Percentiles rank a stretch among this genome's conserved stretches.
Evolutionary conservation across 2,329 filamentous ascomycete genomes (phyloP).

Genomic region (Reticulascus tulasneorum): DNA sequence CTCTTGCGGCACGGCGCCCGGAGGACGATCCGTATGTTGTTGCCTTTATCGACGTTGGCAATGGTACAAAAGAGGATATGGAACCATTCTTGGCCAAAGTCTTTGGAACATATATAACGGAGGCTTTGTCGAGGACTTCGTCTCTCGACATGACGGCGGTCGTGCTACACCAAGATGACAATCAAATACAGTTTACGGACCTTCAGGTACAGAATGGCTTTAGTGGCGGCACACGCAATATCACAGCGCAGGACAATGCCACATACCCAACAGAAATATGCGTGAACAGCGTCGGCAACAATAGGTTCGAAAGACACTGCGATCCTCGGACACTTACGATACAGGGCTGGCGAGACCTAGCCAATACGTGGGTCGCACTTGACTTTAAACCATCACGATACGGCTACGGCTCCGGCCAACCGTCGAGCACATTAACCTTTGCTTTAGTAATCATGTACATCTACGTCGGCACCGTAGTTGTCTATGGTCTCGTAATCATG

Average conservation of each 20-base stretch:
- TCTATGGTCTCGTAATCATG: not conserved
- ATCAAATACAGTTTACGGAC: not conserved
- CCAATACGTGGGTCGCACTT: not conserved
- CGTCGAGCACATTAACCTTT: not conserved
- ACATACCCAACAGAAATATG: not conserved
- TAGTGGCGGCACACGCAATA: not conserved
- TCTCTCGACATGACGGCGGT: not conserved
- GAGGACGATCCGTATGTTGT: not conserved
- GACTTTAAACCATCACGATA: not conserved
- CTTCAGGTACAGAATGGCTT: conserved; percentile 4
- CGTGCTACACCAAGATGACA: not conserved
- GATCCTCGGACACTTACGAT: not conserved
- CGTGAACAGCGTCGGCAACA: not conserved
- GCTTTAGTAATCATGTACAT: not conserved
- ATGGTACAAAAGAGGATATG: not conserved
- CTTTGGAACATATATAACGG: conserved; percentile 1
- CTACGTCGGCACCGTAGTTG: not conserved
- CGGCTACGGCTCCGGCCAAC: conserved; percentile 2
- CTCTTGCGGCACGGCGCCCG: not conserved
- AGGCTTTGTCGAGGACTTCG: not conserved
- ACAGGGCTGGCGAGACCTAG: not conserved
- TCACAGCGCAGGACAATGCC: not conserved
- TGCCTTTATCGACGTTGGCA: not conserved
- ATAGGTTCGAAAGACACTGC: not conserved
- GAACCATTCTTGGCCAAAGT: conserved; percentile 3